phyloP scores from a whole-genome alignment of 1,139 yeast species.

The Maudiozyma humilis region DNA sequence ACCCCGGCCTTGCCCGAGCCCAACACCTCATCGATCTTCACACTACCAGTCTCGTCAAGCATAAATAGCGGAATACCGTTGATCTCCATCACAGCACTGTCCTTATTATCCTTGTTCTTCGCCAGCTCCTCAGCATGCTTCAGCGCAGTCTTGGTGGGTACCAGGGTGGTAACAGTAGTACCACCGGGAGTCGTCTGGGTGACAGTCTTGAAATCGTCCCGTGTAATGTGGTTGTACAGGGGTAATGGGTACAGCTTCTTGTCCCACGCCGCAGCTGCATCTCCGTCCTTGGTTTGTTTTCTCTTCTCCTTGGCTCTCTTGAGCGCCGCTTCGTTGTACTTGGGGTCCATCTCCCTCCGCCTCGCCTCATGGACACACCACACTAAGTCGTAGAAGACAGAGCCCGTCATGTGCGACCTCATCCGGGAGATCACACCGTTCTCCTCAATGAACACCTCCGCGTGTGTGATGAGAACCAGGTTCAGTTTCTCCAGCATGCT shows the following conservation, averaged over 20 bases:
- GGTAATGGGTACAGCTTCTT: constrained; percentile 63
- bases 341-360: constrained; percentile 49
- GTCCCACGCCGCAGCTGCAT: constrained; percentile 9
- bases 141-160: constrained; percentile 76
- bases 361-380: constrained; percentile 95
- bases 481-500: constrained; percentile 86
- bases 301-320: constrained; percentile 24
- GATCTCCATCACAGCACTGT: constrained; percentile 34
- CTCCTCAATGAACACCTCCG: constrained; percentile 63
- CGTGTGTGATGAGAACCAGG: constrained; percentile 78
- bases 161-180: constrained; percentile 79
- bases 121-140: constrained; percentile 34
- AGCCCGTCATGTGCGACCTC: constrained; percentile 89
- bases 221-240: constrained; percentile 87
- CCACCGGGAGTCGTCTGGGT: constrained; percentile 89
- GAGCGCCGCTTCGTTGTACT: constrained; percentile 36
- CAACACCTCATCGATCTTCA: constrained; percentile 25
- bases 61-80: constrained; percentile 75
- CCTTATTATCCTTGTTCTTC: constrained; percentile 16
- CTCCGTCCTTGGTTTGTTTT: constrained; percentile 15
- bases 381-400: constrained; percentile 82
- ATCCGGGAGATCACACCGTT: constrained; percentile 75
- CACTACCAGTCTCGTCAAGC: constrained; percentile 74
- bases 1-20: neutral
- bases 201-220: constrained; percentile 78